A percentile compares a stretch with the other conserved stretches of the same genome.
Conservation (phyloP, 176 grass and related monocot genomes). For the Avena sativa region DNA sequence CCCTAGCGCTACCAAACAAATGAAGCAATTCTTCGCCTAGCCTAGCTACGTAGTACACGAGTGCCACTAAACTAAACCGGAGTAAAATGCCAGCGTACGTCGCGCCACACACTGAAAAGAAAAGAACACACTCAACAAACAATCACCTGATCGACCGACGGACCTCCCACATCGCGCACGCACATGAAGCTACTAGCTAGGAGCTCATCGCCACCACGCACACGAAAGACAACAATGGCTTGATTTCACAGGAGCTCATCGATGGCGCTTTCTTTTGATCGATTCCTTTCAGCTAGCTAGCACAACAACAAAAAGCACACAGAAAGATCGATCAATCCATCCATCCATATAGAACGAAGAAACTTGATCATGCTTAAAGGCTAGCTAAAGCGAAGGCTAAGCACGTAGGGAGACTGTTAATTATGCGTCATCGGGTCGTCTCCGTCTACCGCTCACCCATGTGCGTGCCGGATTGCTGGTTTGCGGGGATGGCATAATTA, state of each 20-base stretch:
- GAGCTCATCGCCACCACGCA: too few relatives aligned
- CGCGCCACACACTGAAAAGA: background rate
- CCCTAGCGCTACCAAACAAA: background rate
- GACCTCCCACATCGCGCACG: background rate
- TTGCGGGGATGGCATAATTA: background rate
- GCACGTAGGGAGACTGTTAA: constrained; percentile 34
- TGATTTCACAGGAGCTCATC: too few relatives aligned
- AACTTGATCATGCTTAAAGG: constrained; percentile 43
- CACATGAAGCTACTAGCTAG: background rate
- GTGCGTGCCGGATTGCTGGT: constrained; percentile 44
- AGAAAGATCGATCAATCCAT: too few relatives aligned
- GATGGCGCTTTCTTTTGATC: too few relatives aligned
- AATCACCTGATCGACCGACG: background rate
- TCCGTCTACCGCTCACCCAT: constrained; percentile 23
- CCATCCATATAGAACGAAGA: background rate
- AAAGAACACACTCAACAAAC: background rate
- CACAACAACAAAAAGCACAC: constrained; percentile 25
- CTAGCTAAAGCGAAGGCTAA: background rate
- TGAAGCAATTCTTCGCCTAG: background rate
- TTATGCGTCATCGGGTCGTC: constrained; percentile 30
- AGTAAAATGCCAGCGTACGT: background rate
- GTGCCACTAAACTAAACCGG: background rate
- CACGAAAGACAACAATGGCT: background rate
- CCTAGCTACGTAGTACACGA: background rate
- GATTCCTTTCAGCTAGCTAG: background rate